Evolutionary conservation across 169 alveolate genomes (phyloP), one percentile per base, ranked within the genome.

Genomic region (Plasmodium gaboni): DNA sequence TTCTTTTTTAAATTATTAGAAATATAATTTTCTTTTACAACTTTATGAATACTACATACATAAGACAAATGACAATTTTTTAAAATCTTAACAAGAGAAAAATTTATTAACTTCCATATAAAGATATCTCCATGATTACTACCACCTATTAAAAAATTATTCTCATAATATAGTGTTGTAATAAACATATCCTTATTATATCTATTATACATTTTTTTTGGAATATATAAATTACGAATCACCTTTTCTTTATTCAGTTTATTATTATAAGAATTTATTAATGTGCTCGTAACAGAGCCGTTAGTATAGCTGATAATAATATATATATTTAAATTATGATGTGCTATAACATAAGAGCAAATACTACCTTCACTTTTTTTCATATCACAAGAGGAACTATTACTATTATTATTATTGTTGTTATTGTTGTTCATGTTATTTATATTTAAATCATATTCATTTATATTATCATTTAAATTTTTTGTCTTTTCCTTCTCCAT

Each of bases 41-140:
- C 92, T 42, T 74, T 86, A 38, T 86, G 68, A 8, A 86, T 86
- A 55, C 92, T 86, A 28, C 87, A 48, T 5, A 86, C 68, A 51
- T 86, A 86, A 13, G 83, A 57, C 2, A 86, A 61, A 86, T 86
- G 92, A 53, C 78, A 86, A 24, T 48, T 50, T 65, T 51, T 70
- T 10, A 86, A 19, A 69, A 46, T 61, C 53, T 86, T 86, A 2
- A 70, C 63, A 51, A 86, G 15, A 8, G 44, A 19, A 70, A 57
- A 69, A 28, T 24, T 70, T 26, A 10, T 5, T 28, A 86, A 1
- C 7, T 86, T 73, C 92, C 92, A 86, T 72, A 86, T 60, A 13
- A 86, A 12, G 12, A 86, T 71, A 64, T 86, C 92, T 60, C 92
- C 92, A 13, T 17, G 46, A 51, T 28, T 70, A 2, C 87, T 26